Conservation (phyloP, 768 basidiomycete genomes). For the Serpula lacrymans region DNA sequence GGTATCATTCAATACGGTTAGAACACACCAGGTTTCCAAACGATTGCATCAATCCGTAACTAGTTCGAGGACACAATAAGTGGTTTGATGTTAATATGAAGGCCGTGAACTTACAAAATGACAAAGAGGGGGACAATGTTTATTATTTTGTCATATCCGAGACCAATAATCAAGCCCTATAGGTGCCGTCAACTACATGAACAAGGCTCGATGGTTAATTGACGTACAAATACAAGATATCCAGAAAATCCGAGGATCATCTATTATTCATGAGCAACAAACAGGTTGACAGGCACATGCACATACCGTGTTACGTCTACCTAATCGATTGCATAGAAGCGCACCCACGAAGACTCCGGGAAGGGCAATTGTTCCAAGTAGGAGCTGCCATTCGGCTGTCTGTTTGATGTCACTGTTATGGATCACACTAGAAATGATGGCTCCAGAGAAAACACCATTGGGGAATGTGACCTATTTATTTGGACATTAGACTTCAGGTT, state of each 20-base stretch:
- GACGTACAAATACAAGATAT: conserved; percentile 56
- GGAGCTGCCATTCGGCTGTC: conserved; percentile 70
- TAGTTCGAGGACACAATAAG: conserved; percentile 18
- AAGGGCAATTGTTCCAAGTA: conserved; percentile 57
- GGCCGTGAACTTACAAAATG: conserved; percentile 46
- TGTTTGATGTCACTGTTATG: conserved; percentile 49
- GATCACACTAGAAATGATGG: conserved; percentile 67
- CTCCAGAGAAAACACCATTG: conserved; percentile 66
- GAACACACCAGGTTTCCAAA: conserved; percentile 57
- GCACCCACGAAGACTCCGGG: conserved; percentile 58
- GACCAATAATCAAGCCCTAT: conserved; percentile 52
- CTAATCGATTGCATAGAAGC: conserved; percentile 48
- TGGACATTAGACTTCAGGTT: not conserved
- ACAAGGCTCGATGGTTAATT: conserved; percentile 1
- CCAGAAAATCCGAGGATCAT: conserved; percentile 69
- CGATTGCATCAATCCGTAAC: conserved; percentile 72
- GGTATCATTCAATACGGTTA: not conserved
- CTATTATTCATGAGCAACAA: conserved; percentile 25
- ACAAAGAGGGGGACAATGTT: conserved; percentile 63
- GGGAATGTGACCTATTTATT: conserved; percentile 60
- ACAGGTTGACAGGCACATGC: not conserved
- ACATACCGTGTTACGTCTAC: conserved; percentile 55
- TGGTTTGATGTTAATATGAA: not conserved
- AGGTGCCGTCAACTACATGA: conserved; percentile 6
- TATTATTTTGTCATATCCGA: conserved; percentile 60